A percentile compares a stretch with the other conserved stretches of the same genome.
Conservation (phyloP, 2,329 filamentous ascomycete species). For the Aspergillus novofumigatus region DNA sequence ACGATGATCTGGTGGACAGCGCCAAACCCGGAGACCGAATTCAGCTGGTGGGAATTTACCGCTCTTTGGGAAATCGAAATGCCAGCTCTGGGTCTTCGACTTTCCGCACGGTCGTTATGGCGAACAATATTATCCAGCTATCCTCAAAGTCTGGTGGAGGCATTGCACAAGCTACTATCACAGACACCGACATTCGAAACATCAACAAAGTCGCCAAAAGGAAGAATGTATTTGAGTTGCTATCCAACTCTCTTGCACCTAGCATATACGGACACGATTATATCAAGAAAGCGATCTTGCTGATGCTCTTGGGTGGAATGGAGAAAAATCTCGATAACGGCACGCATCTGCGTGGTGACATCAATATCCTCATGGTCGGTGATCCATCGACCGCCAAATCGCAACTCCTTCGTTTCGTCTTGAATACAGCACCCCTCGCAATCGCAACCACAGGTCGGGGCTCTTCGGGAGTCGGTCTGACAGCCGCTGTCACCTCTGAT, state of each 20-base stretch:
- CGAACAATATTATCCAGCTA: constrained; percentile 90
- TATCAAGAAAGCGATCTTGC: constrained; percentile 94
- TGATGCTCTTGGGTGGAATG: constrained; percentile 92
- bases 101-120: constrained; percentile 89
- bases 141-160: constrained; percentile 96
- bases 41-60: constrained; percentile 93
- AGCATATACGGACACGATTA: constrained; percentile 97
- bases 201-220: constrained; percentile 98
- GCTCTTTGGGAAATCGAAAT: constrained; percentile 91
- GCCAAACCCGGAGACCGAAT: constrained; percentile 95
- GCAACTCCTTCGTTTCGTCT: constrained; percentile 91
- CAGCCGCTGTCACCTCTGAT: constrained; percentile 90
- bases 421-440: constrained; percentile 92
- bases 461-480: constrained; percentile 95
- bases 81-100: constrained; percentile 84
- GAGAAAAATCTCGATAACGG: constrained; percentile 99
- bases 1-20: constrained; percentile 91
- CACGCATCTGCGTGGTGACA: constrained; percentile 95
- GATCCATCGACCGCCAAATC: constrained; percentile 98
- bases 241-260: constrained; percentile 90
- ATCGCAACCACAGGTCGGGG: constrained; percentile 96
- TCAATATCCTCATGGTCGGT: constrained; percentile 98
- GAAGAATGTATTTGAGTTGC: constrained; percentile 83
- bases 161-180: constrained; percentile 85
- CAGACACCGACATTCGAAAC: constrained; percentile 94